phyloP scores from a whole-genome alignment of 306 rosid species.

The Vigna reflexopilosa region DNA sequence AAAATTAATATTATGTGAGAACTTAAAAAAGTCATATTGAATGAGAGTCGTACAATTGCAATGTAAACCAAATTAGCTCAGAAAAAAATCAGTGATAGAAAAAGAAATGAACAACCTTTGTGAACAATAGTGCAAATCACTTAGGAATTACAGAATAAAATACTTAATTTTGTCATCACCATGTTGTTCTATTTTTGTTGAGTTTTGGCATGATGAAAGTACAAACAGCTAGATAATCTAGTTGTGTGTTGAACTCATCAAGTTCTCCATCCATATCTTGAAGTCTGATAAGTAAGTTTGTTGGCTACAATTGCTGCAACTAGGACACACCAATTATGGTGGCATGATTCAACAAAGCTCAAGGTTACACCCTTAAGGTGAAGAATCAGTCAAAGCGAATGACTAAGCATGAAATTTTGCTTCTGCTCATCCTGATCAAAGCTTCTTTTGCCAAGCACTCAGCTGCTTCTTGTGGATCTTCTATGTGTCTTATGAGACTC shows the following conservation, averaged over 20 bases:
- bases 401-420: slow-evolving; percentile 76
- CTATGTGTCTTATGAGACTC: slow-evolving; percentile 75
- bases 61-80: too few relatives aligned
- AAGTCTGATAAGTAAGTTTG: background rate
- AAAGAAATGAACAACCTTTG: background rate
- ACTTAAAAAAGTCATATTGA: too few relatives aligned
- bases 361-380: too few relatives aligned
- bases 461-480: slow-evolving; percentile 84
- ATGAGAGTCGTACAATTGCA: too few relatives aligned
- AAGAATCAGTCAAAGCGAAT: slow-evolving; percentile 73
- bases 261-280: background rate
- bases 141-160: background rate
- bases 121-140: slow-evolving; percentile 14
- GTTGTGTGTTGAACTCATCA: slow-evolving; percentile 8
- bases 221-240: slow-evolving; percentile 14
- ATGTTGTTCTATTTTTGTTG: background rate
- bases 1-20: too few relatives aligned
- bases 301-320: background rate
- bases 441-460: slow-evolving; percentile 87
- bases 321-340: slow-evolving; percentile 12
- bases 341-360: slow-evolving; percentile 10
- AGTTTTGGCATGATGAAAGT: slow-evolving; percentile 21
- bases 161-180: background rate
- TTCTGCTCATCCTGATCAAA: slow-evolving; percentile 70
- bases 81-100: too few relatives aligned